Evolutionary conservation across 805 yeast genomes (phyloP).

Genomic region (Metschnikowia henanensis): DNA sequence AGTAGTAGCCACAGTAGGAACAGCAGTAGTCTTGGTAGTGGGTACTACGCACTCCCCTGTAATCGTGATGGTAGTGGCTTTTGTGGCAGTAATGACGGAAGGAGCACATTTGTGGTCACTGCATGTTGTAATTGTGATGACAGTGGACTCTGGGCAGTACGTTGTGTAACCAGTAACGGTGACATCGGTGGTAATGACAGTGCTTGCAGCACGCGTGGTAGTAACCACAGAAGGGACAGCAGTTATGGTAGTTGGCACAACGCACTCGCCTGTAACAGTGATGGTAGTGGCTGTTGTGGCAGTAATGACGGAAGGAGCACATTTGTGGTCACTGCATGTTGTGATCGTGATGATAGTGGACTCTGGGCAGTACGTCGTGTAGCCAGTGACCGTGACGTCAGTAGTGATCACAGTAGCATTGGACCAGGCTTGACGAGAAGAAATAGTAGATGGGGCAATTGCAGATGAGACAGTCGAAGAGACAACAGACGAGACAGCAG

Average conservation of each 20-base stretch:
- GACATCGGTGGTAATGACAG: slow-evolving; percentile 1
- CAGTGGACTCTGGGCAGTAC: slow-evolving; percentile 22
- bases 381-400: slow-evolving; percentile 4
- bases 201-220: no score
- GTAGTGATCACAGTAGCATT: background rate
- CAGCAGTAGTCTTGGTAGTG: slow-evolving; percentile 26
- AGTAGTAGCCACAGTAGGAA: slow-evolving; percentile 22
- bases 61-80: slow-evolving; percentile 33
- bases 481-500: background rate
- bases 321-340: slow-evolving; percentile 29
- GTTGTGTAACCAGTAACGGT: slow-evolving; percentile 7
- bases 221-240: no score
- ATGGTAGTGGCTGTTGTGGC: slow-evolving; percentile 33
- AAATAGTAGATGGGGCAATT: background rate
- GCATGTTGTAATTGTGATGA: slow-evolving; percentile 36
- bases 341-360: slow-evolving; percentile 35
- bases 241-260: slow-evolving; percentile 29
- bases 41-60: slow-evolving; percentile 33
- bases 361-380: slow-evolving; percentile 4
- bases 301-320: slow-evolving; percentile 28
- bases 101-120: slow-evolving; percentile 28
- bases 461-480: background rate
- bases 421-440: background rate
- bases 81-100: slow-evolving; percentile 26
- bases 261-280: slow-evolving; percentile 33